phyloP scores from a whole-genome alignment of 73 alveolate genomes.

The Paramecium pentaurelia region DNA sequence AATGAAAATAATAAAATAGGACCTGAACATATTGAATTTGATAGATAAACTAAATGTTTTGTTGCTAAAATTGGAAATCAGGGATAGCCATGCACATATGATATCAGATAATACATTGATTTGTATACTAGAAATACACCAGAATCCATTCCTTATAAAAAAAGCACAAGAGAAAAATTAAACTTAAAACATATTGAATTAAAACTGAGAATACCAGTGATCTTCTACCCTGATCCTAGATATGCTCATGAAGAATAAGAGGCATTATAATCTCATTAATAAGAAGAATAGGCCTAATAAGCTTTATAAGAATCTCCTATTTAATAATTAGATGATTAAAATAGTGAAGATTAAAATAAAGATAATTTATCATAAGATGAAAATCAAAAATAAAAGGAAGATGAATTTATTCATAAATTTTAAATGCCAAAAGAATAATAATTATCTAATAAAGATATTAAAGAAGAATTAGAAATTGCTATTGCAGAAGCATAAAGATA shows the following conservation, averaged over 20 bases:
- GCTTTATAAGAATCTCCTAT: conserved; percentile 46
- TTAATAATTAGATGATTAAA: neutral
- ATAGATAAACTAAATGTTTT: conserved; percentile 64
- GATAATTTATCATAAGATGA: conserved; percentile 53
- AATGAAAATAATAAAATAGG: conserved; percentile 80
- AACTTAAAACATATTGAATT: conserved; percentile 84
- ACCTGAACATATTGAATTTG: conserved; percentile 76
- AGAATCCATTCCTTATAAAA: conserved; percentile 89
- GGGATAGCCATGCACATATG: conserved; percentile 66
- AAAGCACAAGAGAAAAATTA: conserved; percentile 82
- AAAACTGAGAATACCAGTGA: conserved; percentile 86
- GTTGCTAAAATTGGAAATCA: conserved; percentile 67
- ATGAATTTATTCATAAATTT: neutral
- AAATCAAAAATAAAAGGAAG: neutral
- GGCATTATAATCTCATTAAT: conserved; percentile 72
- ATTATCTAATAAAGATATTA: conserved; percentile 71
- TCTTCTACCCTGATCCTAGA: conserved; percentile 91
- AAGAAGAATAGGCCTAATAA: conserved; percentile 71
- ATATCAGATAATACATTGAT: conserved; percentile 85
- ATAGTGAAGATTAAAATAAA: conserved; percentile 48
- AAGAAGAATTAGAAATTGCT: conserved; percentile 79
- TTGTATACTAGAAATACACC: conserved; percentile 91
- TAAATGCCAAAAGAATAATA: conserved; percentile 64
- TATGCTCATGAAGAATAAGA: conserved; percentile 77
- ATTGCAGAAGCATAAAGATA: conserved; percentile 80